These are phyloP conservation scores for Onygena corvina DNA, from an alignment of 2,329 filamentous ascomycete species.

Conservation along the genomic window DNA sequence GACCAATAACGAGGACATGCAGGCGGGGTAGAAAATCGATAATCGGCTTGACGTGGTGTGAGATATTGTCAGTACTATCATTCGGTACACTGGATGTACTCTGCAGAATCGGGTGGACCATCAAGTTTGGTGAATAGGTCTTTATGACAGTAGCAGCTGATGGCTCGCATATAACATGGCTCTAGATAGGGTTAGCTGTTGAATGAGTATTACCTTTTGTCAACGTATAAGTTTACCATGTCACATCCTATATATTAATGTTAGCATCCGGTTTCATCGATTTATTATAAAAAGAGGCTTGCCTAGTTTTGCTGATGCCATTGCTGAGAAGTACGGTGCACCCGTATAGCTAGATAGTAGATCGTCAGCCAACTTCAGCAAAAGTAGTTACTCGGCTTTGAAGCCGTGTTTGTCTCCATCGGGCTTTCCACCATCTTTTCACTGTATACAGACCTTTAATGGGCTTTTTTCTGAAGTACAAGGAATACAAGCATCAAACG, in stretches of 20 bases:
- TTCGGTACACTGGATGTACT: conserved; percentile 45
- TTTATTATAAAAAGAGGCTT: conserved; percentile 13
- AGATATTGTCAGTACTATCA: conserved; percentile 28
- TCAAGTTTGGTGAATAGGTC: conserved; percentile 92
- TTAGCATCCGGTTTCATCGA: neutral
- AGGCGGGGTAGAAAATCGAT: conserved; percentile 72
- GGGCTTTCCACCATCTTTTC: no score
- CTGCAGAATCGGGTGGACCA: conserved; percentile 95
- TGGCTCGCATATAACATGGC: conserved; percentile 91
- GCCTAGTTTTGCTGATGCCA: conserved; percentile 83
- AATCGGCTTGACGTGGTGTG: conserved; percentile 53
- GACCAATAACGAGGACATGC: conserved; percentile 85
- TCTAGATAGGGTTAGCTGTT: conserved; percentile 23
- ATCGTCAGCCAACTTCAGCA: neutral
- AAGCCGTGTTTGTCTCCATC: no score
- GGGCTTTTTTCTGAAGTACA: no score
- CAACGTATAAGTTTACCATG: conserved; percentile 49
- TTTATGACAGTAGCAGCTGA: conserved; percentile 78
- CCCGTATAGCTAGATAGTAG: conserved; percentile 60
- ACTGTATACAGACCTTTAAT: no score
- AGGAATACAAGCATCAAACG: neutral
- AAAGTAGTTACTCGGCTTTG: neutral
- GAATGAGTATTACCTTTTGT: neutral
- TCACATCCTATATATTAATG: conserved; percentile 46
- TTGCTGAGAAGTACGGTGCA: conserved; percentile 94